A percentile compares a stretch with the other conserved stretches of the same genome.
Conservation (phyloP, 2,329 filamentous ascomycete genomes). For the Phaeoacremonium minimum region DNA sequence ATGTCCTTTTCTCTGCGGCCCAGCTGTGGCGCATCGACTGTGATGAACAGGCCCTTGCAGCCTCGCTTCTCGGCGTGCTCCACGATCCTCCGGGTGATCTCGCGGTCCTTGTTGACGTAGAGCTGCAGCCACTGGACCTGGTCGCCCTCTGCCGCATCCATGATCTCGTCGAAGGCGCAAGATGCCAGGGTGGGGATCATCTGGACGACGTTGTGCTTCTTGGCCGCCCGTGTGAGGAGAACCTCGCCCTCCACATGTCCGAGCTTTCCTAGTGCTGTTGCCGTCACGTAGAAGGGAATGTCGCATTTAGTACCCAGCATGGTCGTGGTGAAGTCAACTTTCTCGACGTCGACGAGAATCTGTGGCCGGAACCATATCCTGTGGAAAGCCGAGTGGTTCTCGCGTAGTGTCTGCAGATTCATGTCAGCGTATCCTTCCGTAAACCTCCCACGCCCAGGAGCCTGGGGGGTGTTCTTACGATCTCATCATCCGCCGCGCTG, state of each 20-base stretch:
- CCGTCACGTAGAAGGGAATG: constrained; percentile 94
- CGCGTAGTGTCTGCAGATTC: constrained; percentile 69
- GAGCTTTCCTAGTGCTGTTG: constrained; percentile 91
- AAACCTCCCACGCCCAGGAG: too few species aligned
- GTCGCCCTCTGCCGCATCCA: constrained; percentile 73
- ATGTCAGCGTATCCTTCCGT: too few species aligned
- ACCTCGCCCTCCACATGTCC: constrained; percentile 94
- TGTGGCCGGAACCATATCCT: constrained; percentile 95
- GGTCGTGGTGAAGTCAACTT: constrained; percentile 80
- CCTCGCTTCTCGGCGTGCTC: constrained; percentile 87
- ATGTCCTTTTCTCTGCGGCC: constrained; percentile 97
- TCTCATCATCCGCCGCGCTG: constrained; percentile 85
- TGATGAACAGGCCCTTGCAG: constrained; percentile 96
- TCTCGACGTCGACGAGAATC: constrained; percentile 83
- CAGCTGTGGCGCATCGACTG: constrained; percentile 93
- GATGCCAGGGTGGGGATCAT: constrained; percentile 98
- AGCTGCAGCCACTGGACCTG: constrained; percentile 97
- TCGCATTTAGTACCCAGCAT: constrained; percentile 86
- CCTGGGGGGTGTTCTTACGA: constrained; percentile 49
- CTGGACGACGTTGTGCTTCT: constrained; percentile 86
- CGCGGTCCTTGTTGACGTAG: constrained; percentile 94
- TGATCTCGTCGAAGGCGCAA: constrained; percentile 95
- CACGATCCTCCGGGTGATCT: constrained; percentile 85
- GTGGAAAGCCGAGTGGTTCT: constrained; percentile 95
- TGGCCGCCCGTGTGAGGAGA: constrained; percentile 77